Conservation (phyloP, 768 basidiomycete species). For the Lactarius hengduanensis region DNA sequence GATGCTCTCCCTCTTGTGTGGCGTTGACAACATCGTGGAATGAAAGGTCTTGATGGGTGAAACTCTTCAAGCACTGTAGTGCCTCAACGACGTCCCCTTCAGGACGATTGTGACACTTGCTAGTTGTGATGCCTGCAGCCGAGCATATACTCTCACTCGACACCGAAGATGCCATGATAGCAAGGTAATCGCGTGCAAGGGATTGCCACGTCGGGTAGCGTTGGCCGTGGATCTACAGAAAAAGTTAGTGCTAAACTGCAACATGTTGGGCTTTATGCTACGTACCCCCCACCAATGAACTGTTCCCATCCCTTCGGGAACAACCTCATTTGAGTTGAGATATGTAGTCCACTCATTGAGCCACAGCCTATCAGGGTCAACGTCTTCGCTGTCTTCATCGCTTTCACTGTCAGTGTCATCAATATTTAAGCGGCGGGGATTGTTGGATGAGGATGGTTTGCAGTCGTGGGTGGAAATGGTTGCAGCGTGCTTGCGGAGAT, state of each 20-base stretch:
- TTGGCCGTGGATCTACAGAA: neutral
- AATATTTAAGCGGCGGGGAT: neutral
- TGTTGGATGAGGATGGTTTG: neutral
- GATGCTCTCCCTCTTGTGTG: neutral
- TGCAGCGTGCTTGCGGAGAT: neutral
- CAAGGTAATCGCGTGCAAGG: neutral
- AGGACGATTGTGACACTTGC: neutral
- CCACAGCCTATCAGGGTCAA: neutral
- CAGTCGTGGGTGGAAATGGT: neutral
- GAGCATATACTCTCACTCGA: neutral
- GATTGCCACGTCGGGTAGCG: neutral
- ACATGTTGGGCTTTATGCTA: no score
- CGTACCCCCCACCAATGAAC: neutral
- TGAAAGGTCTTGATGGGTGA: neutral
- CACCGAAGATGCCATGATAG: neutral
- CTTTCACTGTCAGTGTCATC: neutral
- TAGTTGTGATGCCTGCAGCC: neutral
- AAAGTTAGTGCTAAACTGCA: neutral
- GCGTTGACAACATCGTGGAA: neutral
- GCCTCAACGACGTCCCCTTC: neutral
- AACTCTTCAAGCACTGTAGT: neutral
- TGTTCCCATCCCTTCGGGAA: neutral
- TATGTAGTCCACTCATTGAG: neutral
- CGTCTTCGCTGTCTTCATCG: neutral
- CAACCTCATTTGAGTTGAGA: neutral